Evolutionary conservation across 306 rosid genomes (phyloP).

Genomic region (Dalbergia cochinchinensis): DNA sequence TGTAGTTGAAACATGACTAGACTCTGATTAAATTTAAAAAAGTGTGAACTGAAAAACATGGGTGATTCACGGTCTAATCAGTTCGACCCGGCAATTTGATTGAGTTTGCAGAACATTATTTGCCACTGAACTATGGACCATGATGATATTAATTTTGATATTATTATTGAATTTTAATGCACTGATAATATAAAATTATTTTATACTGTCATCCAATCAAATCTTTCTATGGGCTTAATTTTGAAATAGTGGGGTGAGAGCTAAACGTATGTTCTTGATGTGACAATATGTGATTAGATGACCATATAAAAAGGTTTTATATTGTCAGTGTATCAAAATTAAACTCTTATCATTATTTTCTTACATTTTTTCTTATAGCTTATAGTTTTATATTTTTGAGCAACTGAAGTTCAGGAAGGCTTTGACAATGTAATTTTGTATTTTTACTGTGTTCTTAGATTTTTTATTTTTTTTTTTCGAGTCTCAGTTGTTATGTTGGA

Average conservation of each 20-base stretch:
- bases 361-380: not conserved
- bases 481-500: constrained; percentile 49
- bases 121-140: constrained; percentile 3
- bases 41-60: not conserved
- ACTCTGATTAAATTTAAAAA: not conserved
- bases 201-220: too few species aligned
- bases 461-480: constrained; percentile 32
- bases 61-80: not conserved
- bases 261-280: too few species aligned
- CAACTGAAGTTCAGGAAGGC: not conserved
- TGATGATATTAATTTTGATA: not conserved
- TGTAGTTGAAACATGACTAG: not conserved
- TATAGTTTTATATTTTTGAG: not conserved
- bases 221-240: too few species aligned
- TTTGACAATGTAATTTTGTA: not conserved
- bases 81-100: not conserved
- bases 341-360: not conserved
- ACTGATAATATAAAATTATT: too few species aligned
- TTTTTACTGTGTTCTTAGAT: constrained; percentile 15
- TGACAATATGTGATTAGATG: too few species aligned
- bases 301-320: too few species aligned
- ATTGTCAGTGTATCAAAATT: too few species aligned
- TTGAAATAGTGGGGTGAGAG: too few species aligned
- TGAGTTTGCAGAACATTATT: not conserved
- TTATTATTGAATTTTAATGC: not conserved